A percentile compares a stretch with the other conserved stretches of the same genome.
Conservation (phyloP, 495 filamentous ascomycete genomes). For the Neurospora terricola region DNA sequence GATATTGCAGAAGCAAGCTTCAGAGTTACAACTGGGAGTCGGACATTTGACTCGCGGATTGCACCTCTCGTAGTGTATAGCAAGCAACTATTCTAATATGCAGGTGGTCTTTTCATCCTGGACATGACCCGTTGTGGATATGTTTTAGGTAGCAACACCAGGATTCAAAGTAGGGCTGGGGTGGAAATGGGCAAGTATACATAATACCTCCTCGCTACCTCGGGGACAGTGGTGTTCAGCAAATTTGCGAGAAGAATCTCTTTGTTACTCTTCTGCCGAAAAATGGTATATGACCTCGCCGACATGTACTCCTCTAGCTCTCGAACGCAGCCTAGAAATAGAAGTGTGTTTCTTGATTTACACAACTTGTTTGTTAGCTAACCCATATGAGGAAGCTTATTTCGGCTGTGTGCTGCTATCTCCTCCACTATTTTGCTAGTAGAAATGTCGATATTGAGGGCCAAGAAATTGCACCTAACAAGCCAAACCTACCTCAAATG, state of each 20-base stretch:
- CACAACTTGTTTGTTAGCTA: not conserved
- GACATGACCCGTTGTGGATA: not conserved
- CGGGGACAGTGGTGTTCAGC: not conserved
- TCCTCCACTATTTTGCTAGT: not conserved
- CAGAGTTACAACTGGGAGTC: not conserved
- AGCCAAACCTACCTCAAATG: not conserved
- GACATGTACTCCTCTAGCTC: not conserved
- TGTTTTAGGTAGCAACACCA: not conserved
- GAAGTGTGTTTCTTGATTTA: not conserved
- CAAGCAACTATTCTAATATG: not conserved
- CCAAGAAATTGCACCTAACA: not conserved
- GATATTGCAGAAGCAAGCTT: not conserved
- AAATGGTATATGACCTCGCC: not conserved
- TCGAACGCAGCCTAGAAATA: not conserved
- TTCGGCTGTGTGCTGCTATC: not conserved
- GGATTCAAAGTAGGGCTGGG: not conserved
- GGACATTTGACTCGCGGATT: not conserved
- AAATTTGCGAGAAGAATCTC: not conserved
- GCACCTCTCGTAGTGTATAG: not conserved
- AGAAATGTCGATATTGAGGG: not conserved
- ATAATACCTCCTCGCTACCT: not conserved
- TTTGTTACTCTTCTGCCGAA: not conserved
- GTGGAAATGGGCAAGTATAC: not conserved
- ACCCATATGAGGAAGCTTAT: not conserved
- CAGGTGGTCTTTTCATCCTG: not conserved